These are phyloP conservation scores for Corchorus capsularis DNA, from an alignment of 345 rosid species.

Conservation along the genomic window DNA sequence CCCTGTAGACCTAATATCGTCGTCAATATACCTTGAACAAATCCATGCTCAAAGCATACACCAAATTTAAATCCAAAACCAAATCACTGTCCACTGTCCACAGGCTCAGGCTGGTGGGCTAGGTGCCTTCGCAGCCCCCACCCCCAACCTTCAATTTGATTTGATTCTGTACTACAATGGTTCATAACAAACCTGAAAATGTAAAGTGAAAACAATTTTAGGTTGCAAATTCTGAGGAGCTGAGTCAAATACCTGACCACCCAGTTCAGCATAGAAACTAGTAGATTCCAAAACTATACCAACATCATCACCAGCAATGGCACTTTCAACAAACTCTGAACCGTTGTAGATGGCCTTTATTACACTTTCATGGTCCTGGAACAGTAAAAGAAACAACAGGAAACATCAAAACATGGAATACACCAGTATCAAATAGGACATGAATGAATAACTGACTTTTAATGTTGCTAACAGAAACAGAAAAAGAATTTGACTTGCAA, in stretches of 20 bases:
- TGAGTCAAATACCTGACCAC: conserved; percentile 77
- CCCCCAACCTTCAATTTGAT: no score
- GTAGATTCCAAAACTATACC: conserved; percentile 81
- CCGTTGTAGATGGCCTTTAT: conserved; percentile 87
- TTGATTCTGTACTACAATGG: not conserved
- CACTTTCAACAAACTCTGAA: conserved; percentile 52
- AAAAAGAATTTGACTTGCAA: not conserved
- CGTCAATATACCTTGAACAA: not conserved
- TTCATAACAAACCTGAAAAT: conserved; percentile 6
- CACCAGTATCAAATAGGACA: not conserved
- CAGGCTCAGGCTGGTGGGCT: no score
- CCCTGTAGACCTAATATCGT: not conserved
- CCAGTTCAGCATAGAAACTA: conserved; percentile 97
- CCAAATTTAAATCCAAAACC: not conserved
- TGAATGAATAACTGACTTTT: not conserved
- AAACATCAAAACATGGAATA: conserved; percentile 5
- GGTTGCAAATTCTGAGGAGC: not conserved
- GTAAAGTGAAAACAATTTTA: not conserved
- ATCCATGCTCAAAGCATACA: conserved; percentile 13
- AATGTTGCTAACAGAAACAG: not conserved
- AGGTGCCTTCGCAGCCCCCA: no score
- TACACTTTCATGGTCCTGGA: conserved; percentile 67
- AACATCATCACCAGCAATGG: conserved; percentile 50
- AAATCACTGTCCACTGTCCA: no score
- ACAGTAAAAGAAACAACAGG: not conserved